Evolutionary conservation across 2,329 filamentous ascomycete genomes (phyloP), one percentile per base, ranked within the genome.

Genomic region (Huntiella moniliformis): DNA sequence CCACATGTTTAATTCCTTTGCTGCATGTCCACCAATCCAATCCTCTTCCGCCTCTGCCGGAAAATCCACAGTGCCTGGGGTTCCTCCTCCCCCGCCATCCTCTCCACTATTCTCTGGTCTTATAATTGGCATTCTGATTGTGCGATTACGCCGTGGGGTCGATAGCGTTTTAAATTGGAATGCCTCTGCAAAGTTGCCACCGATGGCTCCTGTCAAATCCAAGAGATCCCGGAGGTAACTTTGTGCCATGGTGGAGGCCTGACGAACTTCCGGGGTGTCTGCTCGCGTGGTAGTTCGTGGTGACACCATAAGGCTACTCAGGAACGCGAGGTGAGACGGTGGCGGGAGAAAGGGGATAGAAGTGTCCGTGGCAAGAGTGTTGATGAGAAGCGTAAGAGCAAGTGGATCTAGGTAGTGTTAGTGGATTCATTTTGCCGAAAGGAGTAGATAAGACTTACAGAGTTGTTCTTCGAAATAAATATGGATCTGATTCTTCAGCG

Each of bases 291-390:
- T 95, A 52, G 82, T 74, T 17, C 67, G 63, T 0, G 88, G 88
- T 55, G 94, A 85, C 11, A 91, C 72, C n/a, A 79, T 61, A n/a
- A 95, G 66, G 1, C 84, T 91, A 38, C 71, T 75, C n/a, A 86
- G 70, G 6, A 95, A 66, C 5, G 82, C 78, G 17, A 96, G 66
- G 52, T 88, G 78, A 47, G 74, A 72, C 0, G 80, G 69, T 2
- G 81, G 74, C 1, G 88, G 82, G 13, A 85, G 62, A 48, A 71
- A 72, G 8, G 39, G 44, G 51, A 54, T 56, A 5, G 61, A 60
- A 55, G 57, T 55, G 47, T 74, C 72, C 11, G 74, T 66, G 2
- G 63, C 67, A n/a, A 80, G 63, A n/a, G 78, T 63, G 54, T 70
- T 74, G 22, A 70, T 68, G 34, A 88, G 66, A 2, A 88, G 69